Conservation (phyloP, 306 rosid species). For the Chamaecrista fasciculata region DNA sequence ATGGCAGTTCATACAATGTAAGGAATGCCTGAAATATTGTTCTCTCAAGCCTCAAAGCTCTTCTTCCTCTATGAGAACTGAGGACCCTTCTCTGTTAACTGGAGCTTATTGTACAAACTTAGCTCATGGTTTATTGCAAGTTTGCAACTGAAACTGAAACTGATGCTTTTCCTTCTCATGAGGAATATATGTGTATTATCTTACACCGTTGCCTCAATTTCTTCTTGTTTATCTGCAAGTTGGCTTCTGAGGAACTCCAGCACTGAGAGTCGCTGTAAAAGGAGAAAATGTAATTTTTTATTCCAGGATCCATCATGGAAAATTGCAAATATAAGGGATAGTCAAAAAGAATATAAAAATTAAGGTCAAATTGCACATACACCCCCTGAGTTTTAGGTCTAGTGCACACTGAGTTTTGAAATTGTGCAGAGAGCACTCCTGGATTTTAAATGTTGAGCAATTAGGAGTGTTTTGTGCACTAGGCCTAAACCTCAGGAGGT, state of each 20-base stretch:
- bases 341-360: constrained; percentile 5
- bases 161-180: background rate
- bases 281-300: constrained; percentile 3
- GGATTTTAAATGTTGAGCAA: too few species aligned
- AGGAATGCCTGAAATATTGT: constrained; percentile 23
- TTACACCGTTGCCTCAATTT: constrained; percentile 41
- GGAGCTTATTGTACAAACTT: constrained; percentile 26
- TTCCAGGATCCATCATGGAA: constrained; percentile 17
- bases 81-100: constrained; percentile 2
- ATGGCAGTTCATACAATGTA: constrained; percentile 11
- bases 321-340: background rate
- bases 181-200: background rate
- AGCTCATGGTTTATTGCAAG: constrained; percentile 5
- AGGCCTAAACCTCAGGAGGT: too few species aligned
- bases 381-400: too few species aligned
- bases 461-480: too few species aligned
- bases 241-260: constrained; percentile 70
- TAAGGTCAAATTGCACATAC: too few species aligned
- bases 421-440: too few species aligned
- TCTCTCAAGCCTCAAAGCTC: constrained; percentile 25
- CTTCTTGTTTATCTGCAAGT: constrained; percentile 51
- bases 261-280: constrained; percentile 64
- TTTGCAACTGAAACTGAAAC: constrained; percentile 25
- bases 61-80: constrained; percentile 19
- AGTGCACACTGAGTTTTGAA: too few species aligned